Conservation (phyloP, 495 filamentous ascomycete species). For the Penicillium cinerascens region DNA sequence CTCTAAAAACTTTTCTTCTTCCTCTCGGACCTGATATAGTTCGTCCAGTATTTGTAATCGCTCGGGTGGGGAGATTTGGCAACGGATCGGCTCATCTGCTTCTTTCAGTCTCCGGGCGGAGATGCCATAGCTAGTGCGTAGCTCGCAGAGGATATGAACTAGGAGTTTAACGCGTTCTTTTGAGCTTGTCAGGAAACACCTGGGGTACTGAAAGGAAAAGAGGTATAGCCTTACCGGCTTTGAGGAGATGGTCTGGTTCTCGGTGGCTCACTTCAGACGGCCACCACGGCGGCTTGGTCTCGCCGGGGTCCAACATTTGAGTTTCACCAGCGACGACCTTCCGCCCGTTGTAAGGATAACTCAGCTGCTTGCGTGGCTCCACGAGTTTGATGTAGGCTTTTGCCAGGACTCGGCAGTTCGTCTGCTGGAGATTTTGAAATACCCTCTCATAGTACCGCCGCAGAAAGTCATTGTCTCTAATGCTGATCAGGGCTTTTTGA, state of each 20-base stretch:
- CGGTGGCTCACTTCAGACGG: constrained; percentile 62
- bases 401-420: constrained; percentile 60
- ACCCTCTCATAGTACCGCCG: constrained; percentile 59
- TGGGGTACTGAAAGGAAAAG: too few relatives aligned
- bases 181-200: not conserved
- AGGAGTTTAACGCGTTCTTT: constrained; percentile 60
- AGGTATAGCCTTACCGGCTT: constrained; percentile 50
- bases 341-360: constrained; percentile 70
- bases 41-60: constrained; percentile 53
- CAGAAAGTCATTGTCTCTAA: constrained; percentile 51
- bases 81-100: constrained; percentile 42
- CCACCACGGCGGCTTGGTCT: constrained; percentile 71
- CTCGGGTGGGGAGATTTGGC: constrained; percentile 36
- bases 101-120: constrained; percentile 35
- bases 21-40: constrained; percentile 60
- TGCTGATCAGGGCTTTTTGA: constrained; percentile 40
- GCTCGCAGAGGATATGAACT: constrained; percentile 55
- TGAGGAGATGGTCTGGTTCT: constrained; percentile 77
- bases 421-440: constrained; percentile 68
- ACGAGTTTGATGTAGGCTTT: constrained; percentile 79
- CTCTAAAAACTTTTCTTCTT: constrained; percentile 57
- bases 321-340: constrained; percentile 34
- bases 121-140: constrained; percentile 37
- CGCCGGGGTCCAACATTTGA: constrained; percentile 36
- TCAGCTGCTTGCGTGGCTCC: constrained; percentile 79